phyloP scores from a whole-genome alignment of 352 stramenopile genomes.

The Globisporangium acanthophoron region DNA sequence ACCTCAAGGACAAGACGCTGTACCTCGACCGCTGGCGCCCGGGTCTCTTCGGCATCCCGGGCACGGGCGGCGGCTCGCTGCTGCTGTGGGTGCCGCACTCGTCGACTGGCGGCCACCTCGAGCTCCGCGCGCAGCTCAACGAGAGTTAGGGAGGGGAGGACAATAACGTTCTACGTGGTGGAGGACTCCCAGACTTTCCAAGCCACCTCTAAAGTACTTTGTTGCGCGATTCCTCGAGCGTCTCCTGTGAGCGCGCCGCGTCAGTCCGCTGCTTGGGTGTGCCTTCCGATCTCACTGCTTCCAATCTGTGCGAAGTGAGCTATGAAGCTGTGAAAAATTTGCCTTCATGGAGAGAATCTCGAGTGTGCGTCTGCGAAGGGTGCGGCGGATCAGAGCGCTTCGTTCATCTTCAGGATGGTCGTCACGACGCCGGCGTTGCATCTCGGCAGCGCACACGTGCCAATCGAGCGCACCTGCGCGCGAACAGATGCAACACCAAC shows the following conservation, averaged over 20 bases:
- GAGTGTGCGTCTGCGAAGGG: too few relatives aligned
- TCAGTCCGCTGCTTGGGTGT: too few relatives aligned
- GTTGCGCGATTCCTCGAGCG: too few relatives aligned
- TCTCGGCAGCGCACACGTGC: neutral
- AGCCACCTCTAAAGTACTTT: too few relatives aligned
- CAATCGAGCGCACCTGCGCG: too few relatives aligned
- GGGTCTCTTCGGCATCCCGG: conserved; percentile 44
- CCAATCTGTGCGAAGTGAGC: too few relatives aligned
- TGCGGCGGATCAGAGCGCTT: neutral
- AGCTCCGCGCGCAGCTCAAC: conserved; percentile 44
- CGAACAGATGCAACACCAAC: too few relatives aligned
- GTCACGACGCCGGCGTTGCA: neutral
- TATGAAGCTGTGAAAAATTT: too few relatives aligned
- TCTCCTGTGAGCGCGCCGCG: too few relatives aligned
- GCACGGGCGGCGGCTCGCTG: conserved; percentile 54
- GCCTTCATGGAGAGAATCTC: too few relatives aligned
- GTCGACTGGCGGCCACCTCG: conserved; percentile 31
- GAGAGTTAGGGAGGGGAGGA: conserved; percentile 17
- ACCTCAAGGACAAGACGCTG: conserved; percentile 49
- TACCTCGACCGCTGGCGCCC: conserved; percentile 68
- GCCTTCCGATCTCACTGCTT: too few relatives aligned
- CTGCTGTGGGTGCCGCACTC: conserved; percentile 49
- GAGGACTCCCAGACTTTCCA: too few relatives aligned
- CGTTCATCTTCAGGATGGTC: neutral
- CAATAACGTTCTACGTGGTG: neutral